phyloP scores from a whole-genome alignment of 2,329 filamentous ascomycete species.

The Curvularia hawaiiensis region DNA sequence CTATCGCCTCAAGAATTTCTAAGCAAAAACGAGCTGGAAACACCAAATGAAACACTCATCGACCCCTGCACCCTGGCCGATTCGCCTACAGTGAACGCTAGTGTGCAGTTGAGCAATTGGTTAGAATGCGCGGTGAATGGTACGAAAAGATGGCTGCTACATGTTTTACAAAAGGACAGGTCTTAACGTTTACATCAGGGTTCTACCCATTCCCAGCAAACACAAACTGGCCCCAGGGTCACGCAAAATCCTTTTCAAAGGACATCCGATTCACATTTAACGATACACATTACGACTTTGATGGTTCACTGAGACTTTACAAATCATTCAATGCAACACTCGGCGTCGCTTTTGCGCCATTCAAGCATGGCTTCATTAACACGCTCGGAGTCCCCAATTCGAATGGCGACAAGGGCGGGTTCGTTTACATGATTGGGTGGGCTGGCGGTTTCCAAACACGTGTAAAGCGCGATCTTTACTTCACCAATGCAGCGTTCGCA shows the following conservation, averaged over 20 bases:
- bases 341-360: slow-evolving; percentile 32
- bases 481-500: slow-evolving; percentile 39
- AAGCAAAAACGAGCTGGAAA: neutral
- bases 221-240: slow-evolving; percentile 33
- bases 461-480: slow-evolving; percentile 32
- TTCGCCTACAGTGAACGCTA: slow-evolving; percentile 30
- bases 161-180: accelerated
- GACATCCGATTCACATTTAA: slow-evolving; percentile 42
- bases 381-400: slow-evolving; percentile 36
- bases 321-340: slow-evolving; percentile 36
- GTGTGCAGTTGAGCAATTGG: slow-evolving; percentile 38
- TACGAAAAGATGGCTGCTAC: slow-evolving; percentile 5
- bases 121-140: slow-evolving; percentile 41
- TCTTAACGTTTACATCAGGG: slow-evolving; percentile 15
- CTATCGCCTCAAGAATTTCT: slow-evolving; percentile 12
- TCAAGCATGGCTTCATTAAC: slow-evolving; percentile 38
- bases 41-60: slow-evolving; percentile 2
- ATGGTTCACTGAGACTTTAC: slow-evolving; percentile 34
- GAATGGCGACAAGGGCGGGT: slow-evolving; percentile 40
- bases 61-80: slow-evolving; percentile 35
- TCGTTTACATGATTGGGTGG: slow-evolving; percentile 43
- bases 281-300: slow-evolving; percentile 39
- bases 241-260: slow-evolving; percentile 30
- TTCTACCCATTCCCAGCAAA: slow-evolving; percentile 44
- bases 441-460: slow-evolving; percentile 34